A percentile compares a stretch with the other conserved stretches of the same genome.
These are phyloP conservation scores for Sporothrix dimorphospora DNA, from an alignment of 2,329 filamentous ascomycete genomes.

Conservation along the genomic window DNA sequence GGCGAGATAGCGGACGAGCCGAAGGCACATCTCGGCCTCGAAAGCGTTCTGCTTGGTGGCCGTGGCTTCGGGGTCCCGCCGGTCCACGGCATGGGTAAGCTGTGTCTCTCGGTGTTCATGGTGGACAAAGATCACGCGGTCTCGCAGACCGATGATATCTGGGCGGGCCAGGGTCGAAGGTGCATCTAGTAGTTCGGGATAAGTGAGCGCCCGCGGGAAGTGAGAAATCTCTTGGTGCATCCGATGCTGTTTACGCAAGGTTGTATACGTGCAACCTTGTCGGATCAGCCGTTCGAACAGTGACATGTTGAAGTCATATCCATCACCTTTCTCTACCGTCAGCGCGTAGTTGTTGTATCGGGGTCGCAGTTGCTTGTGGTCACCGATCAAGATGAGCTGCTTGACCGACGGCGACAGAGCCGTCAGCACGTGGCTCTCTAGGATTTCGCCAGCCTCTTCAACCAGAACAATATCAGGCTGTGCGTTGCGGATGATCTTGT, in stretches of 20 bases:
- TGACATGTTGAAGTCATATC: constrained; percentile 68
- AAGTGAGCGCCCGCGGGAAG: constrained; percentile 61
- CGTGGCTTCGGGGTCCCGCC: constrained; percentile 52
- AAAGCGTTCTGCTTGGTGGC: constrained; percentile 65
- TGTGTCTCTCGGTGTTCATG: constrained; percentile 60
- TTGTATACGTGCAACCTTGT: constrained; percentile 56
- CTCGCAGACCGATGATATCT: constrained; percentile 58
- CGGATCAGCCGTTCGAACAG: constrained; percentile 69
- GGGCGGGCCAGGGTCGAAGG: constrained; percentile 52
- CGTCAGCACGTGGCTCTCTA: constrained; percentile 68
- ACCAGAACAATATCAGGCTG: constrained; percentile 65
- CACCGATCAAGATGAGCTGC: constrained; percentile 71
- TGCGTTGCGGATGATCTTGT: constrained; percentile 55
- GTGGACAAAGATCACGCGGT: constrained; percentile 67
- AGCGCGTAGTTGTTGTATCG: constrained; percentile 65
- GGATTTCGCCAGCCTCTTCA: constrained; percentile 74
- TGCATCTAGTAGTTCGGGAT: constrained; percentile 63
- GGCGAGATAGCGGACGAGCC: constrained; percentile 65
- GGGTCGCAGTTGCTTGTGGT: constrained; percentile 72
- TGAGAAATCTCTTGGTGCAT: constrained; percentile 70
- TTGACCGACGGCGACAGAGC: constrained; percentile 57
- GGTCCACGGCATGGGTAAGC: constrained; percentile 49
- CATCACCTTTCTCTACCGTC: constrained; percentile 64
- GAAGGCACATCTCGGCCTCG: constrained; percentile 68
- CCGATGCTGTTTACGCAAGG: constrained; percentile 65